Percentiles rank a stretch among this genome's conserved stretches.
phyloP scores from a whole-genome alignment of 345 rosid genomes.

The Arabis alpina region DNA sequence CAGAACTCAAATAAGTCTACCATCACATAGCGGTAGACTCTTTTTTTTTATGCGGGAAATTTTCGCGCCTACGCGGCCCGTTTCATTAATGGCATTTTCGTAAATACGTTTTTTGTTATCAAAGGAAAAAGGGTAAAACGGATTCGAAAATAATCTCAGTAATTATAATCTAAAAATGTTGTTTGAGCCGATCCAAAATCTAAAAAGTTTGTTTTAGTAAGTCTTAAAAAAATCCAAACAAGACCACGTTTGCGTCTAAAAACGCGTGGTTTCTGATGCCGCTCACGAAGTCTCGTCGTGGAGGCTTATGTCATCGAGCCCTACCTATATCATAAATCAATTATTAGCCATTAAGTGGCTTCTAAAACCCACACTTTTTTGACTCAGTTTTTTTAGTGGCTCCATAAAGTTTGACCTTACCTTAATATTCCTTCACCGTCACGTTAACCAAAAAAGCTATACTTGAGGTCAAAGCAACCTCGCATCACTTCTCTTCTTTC shows the following conservation, averaged over 20 bases:
- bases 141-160: no score
- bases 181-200: no score
- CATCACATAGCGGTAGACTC: no score
- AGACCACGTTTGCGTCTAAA: slow-evolving; percentile 21
- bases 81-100: no score
- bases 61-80: no score
- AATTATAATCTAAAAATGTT: no score
- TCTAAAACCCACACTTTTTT: slow-evolving; percentile 34
- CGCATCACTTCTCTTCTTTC: slow-evolving; percentile 33
- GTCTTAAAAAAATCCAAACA: background rate
- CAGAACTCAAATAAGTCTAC: no score
- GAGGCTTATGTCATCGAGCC: slow-evolving; percentile 16
- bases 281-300: slow-evolving; percentile 36
- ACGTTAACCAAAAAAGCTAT: slow-evolving; percentile 43
- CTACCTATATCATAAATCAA: slow-evolving; percentile 1
- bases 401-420: slow-evolving; percentile 45
- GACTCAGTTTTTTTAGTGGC: slow-evolving; percentile 43
- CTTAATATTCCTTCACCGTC: slow-evolving; percentile 38
- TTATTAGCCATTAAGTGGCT: slow-evolving; percentile 17
- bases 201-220: no score
- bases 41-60: no score
- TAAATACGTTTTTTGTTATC: no score
- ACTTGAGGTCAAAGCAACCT: slow-evolving; percentile 48
- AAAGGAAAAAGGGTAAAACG: no score
- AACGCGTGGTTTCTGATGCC: slow-evolving; percentile 42